Base-by-base conservation (phyloP, 2,329 filamentous ascomycete species). In the Nemania sp. region DNA sequence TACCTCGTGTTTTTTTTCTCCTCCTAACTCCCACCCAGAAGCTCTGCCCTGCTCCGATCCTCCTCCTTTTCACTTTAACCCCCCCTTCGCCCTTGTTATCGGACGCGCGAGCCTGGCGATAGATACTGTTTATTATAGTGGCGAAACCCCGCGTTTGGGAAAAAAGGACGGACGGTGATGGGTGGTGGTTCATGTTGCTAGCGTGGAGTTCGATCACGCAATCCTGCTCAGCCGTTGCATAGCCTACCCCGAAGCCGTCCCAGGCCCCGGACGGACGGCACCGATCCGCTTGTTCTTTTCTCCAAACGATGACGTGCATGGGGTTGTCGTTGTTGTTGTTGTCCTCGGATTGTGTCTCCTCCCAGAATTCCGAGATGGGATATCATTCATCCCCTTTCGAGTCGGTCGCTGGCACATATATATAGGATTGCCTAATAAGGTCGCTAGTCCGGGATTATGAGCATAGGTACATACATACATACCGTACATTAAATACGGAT, bases 141-240 rank as follows among this genome's bases (percentile, higher is more conserved):
- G n/a, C 18, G 49, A 51, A 11, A 39, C 57, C 64, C 64, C 61
- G 61, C 64, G 62, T 50, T 52, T 21, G 17, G 29, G 13, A 39
- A 40, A 34, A n/a, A n/a, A n/a, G n/a, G 35, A 57, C 58, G 61
- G 20, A 17, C 54, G 67, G 58, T 51, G 63, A 58, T 58, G 63
- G 58, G 54, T 52, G 58, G 54, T 52, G 48, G 62, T 57, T 53
- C 55, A 72, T 69, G 68, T 69, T 69, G 70, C 66, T 70, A 69
- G 61, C 62, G 67, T 67, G 65, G 65, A 68, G 69, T 60, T 67
- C 51, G 61, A 72, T 72, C 68, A 69, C 70, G 70, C 66, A 67
- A 72, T 72, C 15, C 47, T 47, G 61, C 51, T 54, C 60, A 60
- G 43, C 48, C 21, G 47, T 57, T 40, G 35, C 37, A 52, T 34